Conservation (phyloP, 495 filamentous ascomycete genomes). For the Podospora appendiculata region DNA sequence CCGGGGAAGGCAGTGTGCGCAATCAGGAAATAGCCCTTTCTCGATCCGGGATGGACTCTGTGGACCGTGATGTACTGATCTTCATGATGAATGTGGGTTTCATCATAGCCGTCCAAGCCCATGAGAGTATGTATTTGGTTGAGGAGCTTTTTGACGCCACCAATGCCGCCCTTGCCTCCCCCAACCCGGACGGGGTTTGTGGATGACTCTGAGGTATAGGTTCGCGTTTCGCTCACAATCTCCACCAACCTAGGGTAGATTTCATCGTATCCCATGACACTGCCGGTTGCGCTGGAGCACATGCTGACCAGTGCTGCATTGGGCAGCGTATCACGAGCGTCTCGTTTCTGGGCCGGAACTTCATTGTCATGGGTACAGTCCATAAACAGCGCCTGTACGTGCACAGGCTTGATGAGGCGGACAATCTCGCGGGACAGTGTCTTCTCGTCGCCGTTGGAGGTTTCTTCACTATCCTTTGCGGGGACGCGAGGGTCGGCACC, state of each 20-base stretch:
- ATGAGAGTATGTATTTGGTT: constrained; percentile 90
- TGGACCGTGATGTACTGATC: constrained; percentile 94
- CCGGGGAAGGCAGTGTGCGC: constrained; percentile 93
- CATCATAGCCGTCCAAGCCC: constrained; percentile 88
- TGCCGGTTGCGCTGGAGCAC: constrained; percentile 89
- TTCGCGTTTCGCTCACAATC: constrained; percentile 76
- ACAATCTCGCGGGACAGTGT: constrained; percentile 46
- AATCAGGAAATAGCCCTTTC: constrained; percentile 90
- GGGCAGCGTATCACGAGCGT: constrained; percentile 90
- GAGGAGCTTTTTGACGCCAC: constrained; percentile 78
- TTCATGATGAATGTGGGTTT: constrained; percentile 95
- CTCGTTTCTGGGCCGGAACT: constrained; percentile 88
- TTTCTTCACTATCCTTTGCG: constrained; percentile 14
- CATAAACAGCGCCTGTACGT: constrained; percentile 94
- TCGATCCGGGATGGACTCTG: constrained; percentile 78
- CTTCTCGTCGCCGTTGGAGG: constrained; percentile 1
- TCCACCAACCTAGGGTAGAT: constrained; percentile 88
- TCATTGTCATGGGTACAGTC: constrained; percentile 99
- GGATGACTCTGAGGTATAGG: constrained; percentile 69
- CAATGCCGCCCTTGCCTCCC: constrained; percentile 70
- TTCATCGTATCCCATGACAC: constrained; percentile 98
- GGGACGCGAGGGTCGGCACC: constrained; percentile 27
- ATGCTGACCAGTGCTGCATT: constrained; percentile 91
- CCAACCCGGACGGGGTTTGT: constrained; percentile 49
- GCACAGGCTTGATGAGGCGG: constrained; percentile 66